phyloP scores from a whole-genome alignment of 495 filamentous ascomycete genomes.

The Neurospora sp. region DNA sequence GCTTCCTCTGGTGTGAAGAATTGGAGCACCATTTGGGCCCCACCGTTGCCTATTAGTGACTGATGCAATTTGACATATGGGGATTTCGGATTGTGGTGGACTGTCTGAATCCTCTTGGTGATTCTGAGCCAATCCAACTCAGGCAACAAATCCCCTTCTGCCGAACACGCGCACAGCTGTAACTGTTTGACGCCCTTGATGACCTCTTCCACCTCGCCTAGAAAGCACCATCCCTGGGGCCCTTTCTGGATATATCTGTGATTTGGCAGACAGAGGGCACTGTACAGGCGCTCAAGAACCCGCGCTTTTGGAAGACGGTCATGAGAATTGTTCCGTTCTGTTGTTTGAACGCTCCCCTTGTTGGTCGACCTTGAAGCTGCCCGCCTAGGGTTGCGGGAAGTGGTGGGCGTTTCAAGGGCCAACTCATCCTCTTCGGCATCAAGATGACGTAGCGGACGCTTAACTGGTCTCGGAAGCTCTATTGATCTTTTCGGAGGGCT shows the following conservation, averaged over 20 bases:
- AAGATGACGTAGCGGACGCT: background rate
- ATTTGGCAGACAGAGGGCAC: conserved; percentile 9
- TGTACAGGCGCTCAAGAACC: background rate
- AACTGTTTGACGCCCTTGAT: background rate
- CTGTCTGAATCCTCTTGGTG: background rate
- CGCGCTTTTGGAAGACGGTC: background rate
- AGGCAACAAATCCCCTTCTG: background rate
- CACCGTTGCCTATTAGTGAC: background rate
- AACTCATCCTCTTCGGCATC: conserved; percentile 4
- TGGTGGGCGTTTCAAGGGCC: background rate
- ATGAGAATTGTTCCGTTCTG: conserved; percentile 2
- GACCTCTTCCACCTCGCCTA: background rate
- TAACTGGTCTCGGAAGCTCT: background rate
- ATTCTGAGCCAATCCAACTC: conserved; percentile 15
- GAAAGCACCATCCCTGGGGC: background rate
- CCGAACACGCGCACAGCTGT: conserved; percentile 9
- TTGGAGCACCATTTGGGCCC: background rate
- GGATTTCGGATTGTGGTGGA: background rate
- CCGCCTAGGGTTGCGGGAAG: background rate
- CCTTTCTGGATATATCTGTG: background rate
- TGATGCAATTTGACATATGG: background rate
- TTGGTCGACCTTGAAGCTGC: background rate
- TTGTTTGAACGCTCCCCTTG: background rate
- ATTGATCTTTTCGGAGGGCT: background rate
- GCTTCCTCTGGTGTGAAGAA: background rate